These are phyloP conservation scores for Rosellinia necatrix DNA, from an alignment of 2,329 filamentous ascomycete genomes.

Conservation along the genomic window DNA sequence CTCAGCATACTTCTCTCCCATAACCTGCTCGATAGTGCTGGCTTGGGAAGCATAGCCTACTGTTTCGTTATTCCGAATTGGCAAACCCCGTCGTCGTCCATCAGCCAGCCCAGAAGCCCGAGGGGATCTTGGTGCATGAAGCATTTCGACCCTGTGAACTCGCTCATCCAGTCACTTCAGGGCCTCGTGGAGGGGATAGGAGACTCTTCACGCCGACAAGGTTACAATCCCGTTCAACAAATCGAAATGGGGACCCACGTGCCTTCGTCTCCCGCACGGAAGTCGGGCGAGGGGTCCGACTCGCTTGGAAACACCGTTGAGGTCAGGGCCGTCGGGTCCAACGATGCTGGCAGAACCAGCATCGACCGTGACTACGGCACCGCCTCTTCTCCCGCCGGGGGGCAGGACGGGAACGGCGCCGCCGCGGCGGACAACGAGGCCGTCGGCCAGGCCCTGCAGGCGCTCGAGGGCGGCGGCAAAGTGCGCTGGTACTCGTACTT, in stretches of 20 bases:
- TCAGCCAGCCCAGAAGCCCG: not conserved
- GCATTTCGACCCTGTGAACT: conserved; percentile 15
- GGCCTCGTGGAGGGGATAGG: conserved; percentile 13
- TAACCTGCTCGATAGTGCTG: no score
- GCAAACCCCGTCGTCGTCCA: not conserved
- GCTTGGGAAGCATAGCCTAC: not conserved
- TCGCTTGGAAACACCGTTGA: conserved; percentile 35
- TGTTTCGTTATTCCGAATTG: not conserved
- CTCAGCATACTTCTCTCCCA: not conserved
- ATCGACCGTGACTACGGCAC: conserved; percentile 20
- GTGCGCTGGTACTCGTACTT: conserved; percentile 75
- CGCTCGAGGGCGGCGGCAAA: conserved; percentile 57
- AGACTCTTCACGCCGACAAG: conserved; percentile 15
- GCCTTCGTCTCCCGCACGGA: conserved; percentile 19
- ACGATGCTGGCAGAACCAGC: conserved; percentile 26
- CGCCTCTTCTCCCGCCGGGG: not conserved
- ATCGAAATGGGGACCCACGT: conserved; percentile 39
- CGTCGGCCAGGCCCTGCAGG: conserved; percentile 57
- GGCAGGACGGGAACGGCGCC: conserved; percentile 14
- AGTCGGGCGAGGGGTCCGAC: conserved; percentile 31
- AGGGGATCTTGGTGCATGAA: conserved; percentile 25
- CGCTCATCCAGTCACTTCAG: conserved; percentile 21
- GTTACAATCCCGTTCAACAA: conserved; percentile 32
- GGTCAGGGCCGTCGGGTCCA: conserved; percentile 28
- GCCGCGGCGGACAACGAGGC: conserved; percentile 41